Percentiles rank a stretch among this genome's conserved stretches.
These are phyloP conservation scores for Elymus sibiricus DNA, from an alignment of 176 grass and related monocot genomes.

Conservation along the genomic window DNA sequence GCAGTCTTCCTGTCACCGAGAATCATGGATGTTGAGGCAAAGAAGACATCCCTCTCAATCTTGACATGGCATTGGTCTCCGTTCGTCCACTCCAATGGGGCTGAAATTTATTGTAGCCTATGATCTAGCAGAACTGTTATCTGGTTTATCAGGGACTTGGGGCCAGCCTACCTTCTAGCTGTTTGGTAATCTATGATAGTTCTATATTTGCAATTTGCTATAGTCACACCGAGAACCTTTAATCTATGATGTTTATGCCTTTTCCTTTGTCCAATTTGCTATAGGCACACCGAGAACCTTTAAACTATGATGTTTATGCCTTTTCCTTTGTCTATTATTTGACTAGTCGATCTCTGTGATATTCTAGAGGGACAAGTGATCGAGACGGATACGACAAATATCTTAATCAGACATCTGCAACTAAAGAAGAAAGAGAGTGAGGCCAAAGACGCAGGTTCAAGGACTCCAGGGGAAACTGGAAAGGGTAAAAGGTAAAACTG, in stretches of 20 bases:
- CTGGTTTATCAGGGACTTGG: background rate
- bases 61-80: background rate
- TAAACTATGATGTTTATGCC: background rate
- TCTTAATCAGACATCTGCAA: slow-evolving; percentile 96
- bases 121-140: background rate
- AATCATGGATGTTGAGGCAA: background rate
- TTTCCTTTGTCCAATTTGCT: background rate
- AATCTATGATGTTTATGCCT: background rate
- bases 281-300: background rate
- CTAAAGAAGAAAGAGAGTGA: slow-evolving; percentile 79
- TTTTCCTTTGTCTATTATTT: background rate
- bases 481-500: slow-evolving; percentile 71
- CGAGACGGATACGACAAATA: slow-evolving; percentile 79
- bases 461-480: slow-evolving; percentile 23
- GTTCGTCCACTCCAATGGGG: background rate
- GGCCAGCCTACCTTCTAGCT: background rate
- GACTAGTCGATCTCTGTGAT: slow-evolving; percentile 23
- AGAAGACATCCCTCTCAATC: background rate
- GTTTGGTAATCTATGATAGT: background rate
- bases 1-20: background rate
- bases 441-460: slow-evolving; percentile 47
- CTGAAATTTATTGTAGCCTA: background rate
- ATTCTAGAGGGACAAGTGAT: slow-evolving; percentile 80
- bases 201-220: background rate
- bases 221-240: background rate